Evolutionary conservation across 805 yeast species (phyloP).

Genomic region (Torulaspora franciscae): DNA sequence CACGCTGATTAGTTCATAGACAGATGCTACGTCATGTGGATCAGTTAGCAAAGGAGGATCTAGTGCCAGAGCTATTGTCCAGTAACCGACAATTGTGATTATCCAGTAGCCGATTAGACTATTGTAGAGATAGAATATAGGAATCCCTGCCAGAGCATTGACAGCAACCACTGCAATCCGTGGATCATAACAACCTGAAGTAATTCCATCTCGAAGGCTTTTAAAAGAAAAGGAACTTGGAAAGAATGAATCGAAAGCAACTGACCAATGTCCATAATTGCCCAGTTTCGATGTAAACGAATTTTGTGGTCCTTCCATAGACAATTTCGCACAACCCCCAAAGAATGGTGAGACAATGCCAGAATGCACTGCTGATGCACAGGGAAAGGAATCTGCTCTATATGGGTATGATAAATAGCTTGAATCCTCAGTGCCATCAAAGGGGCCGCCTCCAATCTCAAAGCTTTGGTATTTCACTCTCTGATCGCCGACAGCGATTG

Average conservation of each 20-base stretch:
- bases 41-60: slow-evolving; percentile 72
- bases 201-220: slow-evolving; percentile 34
- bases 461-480: slow-evolving; percentile 65
- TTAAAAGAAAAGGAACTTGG: slow-evolving; percentile 68
- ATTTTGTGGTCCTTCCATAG: slow-evolving; percentile 50
- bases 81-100: slow-evolving; percentile 60
- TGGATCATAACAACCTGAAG: slow-evolving; percentile 62
- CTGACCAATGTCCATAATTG: slow-evolving; percentile 42
- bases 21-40: slow-evolving; percentile 45
- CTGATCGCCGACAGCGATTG: slow-evolving; percentile 66
- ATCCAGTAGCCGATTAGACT: slow-evolving; percentile 58
- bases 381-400: slow-evolving; percentile 82
- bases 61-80: slow-evolving; percentile 71
- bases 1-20: slow-evolving; percentile 59
- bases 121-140: slow-evolving; percentile 49
- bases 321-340: slow-evolving; percentile 74
- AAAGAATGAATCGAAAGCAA: slow-evolving; percentile 65
- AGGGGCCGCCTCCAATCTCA: slow-evolving; percentile 70
- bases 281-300: slow-evolving; percentile 49
- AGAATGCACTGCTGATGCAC: slow-evolving; percentile 86
- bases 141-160: slow-evolving; percentile 59
- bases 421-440: slow-evolving; percentile 14
- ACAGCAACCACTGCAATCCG: slow-evolving; percentile 50
- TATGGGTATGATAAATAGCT: slow-evolving; percentile 54
- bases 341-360: slow-evolving; percentile 65